Conservation (phyloP, 2,329 filamentous ascomycete species). For the Claviceps digitariae region DNA sequence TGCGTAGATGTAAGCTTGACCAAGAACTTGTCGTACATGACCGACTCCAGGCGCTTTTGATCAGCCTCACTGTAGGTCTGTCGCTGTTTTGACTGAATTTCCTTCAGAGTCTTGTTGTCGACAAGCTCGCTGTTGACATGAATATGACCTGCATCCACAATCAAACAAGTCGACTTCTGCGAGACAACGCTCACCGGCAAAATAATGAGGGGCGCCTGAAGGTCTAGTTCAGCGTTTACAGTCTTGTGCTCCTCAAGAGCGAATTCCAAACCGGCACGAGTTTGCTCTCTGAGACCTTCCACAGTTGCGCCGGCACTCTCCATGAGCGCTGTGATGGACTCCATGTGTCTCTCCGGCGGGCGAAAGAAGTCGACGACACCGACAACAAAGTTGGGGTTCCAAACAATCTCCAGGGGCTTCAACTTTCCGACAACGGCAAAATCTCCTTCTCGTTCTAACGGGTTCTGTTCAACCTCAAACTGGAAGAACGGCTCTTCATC, state of each 20-base stretch:
- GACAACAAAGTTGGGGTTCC: slow-evolving; percentile 87
- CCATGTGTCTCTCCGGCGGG: slow-evolving; percentile 93
- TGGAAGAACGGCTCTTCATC: slow-evolving; percentile 74
- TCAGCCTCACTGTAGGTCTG: slow-evolving; percentile 82
- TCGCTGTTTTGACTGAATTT: slow-evolving; percentile 83
- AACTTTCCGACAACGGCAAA: slow-evolving; percentile 81
- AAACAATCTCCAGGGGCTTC: slow-evolving; percentile 92
- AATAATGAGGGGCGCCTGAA: slow-evolving; percentile 92
- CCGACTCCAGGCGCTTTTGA: slow-evolving; percentile 69
- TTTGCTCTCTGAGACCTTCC: slow-evolving; percentile 88
- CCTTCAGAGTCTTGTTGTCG: slow-evolving; percentile 75
- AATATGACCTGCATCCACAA: slow-evolving; percentile 91
- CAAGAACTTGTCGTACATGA: slow-evolving; percentile 97
- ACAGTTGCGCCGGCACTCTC: slow-evolving; percentile 92
- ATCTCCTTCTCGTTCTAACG: slow-evolving; percentile 83
- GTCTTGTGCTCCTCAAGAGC: slow-evolving; percentile 97
- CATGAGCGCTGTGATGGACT: slow-evolving; percentile 91
- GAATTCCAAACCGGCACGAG: slow-evolving; percentile 87
- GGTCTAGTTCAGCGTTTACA: slow-evolving; percentile 86
- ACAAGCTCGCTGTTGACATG: slow-evolving; percentile 90
- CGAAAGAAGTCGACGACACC: slow-evolving; percentile 93
- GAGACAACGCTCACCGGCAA: slow-evolving; percentile 84
- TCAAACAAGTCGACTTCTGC: slow-evolving; percentile 71
- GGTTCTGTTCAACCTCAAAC: slow-evolving; percentile 86
- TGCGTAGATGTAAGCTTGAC: slow-evolving; percentile 91